Conservation (phyloP, 2,329 filamentous ascomycete species). For the Pleoardoris graminearum region DNA sequence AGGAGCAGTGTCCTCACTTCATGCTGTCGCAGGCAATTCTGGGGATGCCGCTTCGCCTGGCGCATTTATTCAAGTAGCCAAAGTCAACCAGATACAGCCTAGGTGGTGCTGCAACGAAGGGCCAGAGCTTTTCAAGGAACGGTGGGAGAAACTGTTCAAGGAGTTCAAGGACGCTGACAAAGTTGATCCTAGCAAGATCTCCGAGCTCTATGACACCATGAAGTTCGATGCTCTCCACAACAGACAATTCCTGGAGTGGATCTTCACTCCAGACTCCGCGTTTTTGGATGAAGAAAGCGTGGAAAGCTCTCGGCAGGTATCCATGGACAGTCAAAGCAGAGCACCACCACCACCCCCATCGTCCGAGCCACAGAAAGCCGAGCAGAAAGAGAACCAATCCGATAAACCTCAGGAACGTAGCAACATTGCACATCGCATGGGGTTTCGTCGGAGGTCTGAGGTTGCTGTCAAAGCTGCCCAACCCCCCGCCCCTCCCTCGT, state of each 20-base stretch:
- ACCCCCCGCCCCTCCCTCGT: slow-evolving; percentile 28
- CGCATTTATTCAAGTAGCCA: slow-evolving; percentile 44
- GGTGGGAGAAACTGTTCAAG: slow-evolving; percentile 97
- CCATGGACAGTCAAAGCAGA: slow-evolving; percentile 30
- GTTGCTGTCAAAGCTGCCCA: slow-evolving; percentile 22
- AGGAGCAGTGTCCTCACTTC: slow-evolving; percentile 65
- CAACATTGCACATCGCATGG: slow-evolving; percentile 52
- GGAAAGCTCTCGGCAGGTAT: slow-evolving; percentile 39
- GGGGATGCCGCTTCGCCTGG: slow-evolving; percentile 42
- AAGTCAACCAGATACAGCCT: slow-evolving; percentile 67
- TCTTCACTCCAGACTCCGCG: slow-evolving; percentile 82
- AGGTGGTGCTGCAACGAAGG: slow-evolving; percentile 98
- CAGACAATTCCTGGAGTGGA: slow-evolving; percentile 93
- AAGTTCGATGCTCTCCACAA: slow-evolving; percentile 99
- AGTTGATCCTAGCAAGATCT: slow-evolving; percentile 98
- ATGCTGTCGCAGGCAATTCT: slow-evolving; percentile 40
- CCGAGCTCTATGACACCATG: slow-evolving; percentile 98
- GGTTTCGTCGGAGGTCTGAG: slow-evolving; percentile 58
- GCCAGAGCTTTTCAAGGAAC: slow-evolving; percentile 88
- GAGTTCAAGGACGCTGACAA: slow-evolving; percentile 98
- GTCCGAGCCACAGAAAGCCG: slow-evolving; percentile 35
- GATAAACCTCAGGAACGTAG: slow-evolving; percentile 41
- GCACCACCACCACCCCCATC: slow-evolving; percentile 29
- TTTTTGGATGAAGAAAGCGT: slow-evolving; percentile 68
- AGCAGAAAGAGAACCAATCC: slow-evolving; percentile 45